Evolutionary conservation across 1,139 yeast genomes (phyloP), one percentile per base, ranked within the genome.

Genomic region (Scheffersomyces illinoinensis): DNA sequence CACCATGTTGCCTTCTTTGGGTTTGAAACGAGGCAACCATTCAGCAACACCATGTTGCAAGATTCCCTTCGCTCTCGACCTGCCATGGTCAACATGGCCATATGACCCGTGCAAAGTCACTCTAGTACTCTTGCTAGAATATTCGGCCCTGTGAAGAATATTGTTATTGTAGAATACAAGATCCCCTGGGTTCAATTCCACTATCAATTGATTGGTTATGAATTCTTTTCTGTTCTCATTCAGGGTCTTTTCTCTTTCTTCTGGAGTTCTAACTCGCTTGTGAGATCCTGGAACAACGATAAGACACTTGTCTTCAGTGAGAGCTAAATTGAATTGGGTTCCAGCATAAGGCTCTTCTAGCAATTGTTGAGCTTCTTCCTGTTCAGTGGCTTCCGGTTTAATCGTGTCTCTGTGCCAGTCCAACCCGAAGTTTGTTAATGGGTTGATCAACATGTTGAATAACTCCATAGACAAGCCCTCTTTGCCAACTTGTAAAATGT

Each of bases 351-450:
- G 84, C 55, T 80, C 73, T 54, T 69, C 60, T 52, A 75, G 71
- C 57, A 77, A 65, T 59, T 78, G 78, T 47, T 70, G 71, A 3
- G 77, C 75, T 66, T 84, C 88, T 66, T 83, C 82, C 57, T 79
- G 84, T 2, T 76, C 76, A 4, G 81, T 70, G 8, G 73, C 85
- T 51, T 83, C 85, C 5, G 86, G 85, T 61, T 77, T 78, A 58
- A 84, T 81, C 62, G 81, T 80, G 66, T 84, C 88, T 53, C 88
- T 72, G 68, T 84, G 87, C 88, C 87, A 84, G 61, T 82, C 84
- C 66, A 84, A 76, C 10, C 81, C 86, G 66, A 84, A 84, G 67
- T 84, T 85, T 17, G 85, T 81, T 61, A 82, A 74, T 1, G 88
- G 88, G 63, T 84, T 84, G 64, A 84, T 83, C 62, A 84, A 76